Base-by-base conservation (phyloP, 2,329 filamentous ascomycete species). In the Alternaria sp. region DNA sequence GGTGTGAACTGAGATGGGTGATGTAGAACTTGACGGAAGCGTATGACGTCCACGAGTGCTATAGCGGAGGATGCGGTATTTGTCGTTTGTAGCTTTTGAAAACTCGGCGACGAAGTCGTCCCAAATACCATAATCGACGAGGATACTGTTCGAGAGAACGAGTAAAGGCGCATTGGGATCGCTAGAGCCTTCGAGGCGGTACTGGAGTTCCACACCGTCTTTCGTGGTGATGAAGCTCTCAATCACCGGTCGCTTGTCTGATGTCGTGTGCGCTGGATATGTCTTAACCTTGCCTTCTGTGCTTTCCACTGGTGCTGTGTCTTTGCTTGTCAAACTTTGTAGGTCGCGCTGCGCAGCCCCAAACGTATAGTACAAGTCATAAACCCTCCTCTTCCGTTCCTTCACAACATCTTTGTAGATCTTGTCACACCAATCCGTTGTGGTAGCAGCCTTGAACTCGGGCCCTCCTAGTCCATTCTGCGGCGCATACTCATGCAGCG, bases 41-140 rank as follows among this genome's bases (percentile, higher is more conserved):
- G 78, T 73, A 65, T 84, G 83, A 7, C 92, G 87, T 6, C 93
- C 93, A 53, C 93, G 92, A 3, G 87, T 86, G 75, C 92, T 87
- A 80, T 93, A 96, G 10, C 92, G 89, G 1, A 97, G 82, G 65
- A 96, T 85, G 53, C 91, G 89, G 76, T 92, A 89, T 3, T 88
- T 86, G 25, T 89, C 86, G 38, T 86, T 72, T 0, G 80, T 76
- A 52, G 85, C 84, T 12, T 77, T 69, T 43, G 84, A 76, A 66
- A 95, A 85, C n/a, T 86, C 80, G 1, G 82, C 80, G 1, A 95
- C 81, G 60, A 96, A 87, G 2, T 84, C 83, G 69, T 95, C 90
- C 93, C 93, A 97, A 86, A 97, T 95, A 75, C 86, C 84, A 65
- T 90, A 85, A 49, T 90, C 88, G 3, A 92, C 92, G 8, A 97